Conservation (phyloP, 1,139 yeast genomes). For the Debaryomyces sp. region DNA sequence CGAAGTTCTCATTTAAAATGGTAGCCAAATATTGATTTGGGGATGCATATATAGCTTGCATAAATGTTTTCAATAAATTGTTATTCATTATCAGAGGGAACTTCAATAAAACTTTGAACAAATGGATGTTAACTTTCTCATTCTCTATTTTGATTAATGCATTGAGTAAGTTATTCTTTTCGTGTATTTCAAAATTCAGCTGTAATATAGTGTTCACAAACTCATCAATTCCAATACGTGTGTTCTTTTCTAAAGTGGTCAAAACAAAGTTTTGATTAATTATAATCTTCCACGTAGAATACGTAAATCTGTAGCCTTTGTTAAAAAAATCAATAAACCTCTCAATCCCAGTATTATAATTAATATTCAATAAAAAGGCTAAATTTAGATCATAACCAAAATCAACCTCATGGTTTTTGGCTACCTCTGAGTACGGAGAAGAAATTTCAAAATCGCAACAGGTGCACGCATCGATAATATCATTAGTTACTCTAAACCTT, state of each 20-base stretch:
- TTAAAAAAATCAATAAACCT: slow-evolving; percentile 31
- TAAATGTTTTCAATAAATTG: slow-evolving; percentile 16
- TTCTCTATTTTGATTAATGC: slow-evolving; percentile 25
- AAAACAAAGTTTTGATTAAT: slow-evolving; percentile 32
- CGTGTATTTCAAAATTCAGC: slow-evolving; percentile 20
- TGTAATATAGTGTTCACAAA: slow-evolving; percentile 30
- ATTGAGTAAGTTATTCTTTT: slow-evolving; percentile 19
- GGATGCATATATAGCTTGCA: slow-evolving; percentile 16
- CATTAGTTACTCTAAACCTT: slow-evolving; percentile 18
- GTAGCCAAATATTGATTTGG: slow-evolving; percentile 25
- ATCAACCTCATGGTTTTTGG: slow-evolving; percentile 5
- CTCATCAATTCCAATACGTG: slow-evolving; percentile 21
- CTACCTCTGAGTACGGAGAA: neutral
- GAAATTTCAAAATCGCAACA: slow-evolving; percentile 14
- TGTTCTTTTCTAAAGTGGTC: slow-evolving; percentile 20
- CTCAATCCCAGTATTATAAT: slow-evolving; percentile 30
- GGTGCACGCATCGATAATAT: slow-evolving; percentile 23
- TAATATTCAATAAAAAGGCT: slow-evolving; percentile 31
- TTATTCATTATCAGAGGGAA: slow-evolving; percentile 13
- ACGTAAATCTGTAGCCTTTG: slow-evolving; percentile 33
- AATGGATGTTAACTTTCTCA: slow-evolving; percentile 33
- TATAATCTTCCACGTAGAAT: slow-evolving; percentile 37
- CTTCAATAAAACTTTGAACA: slow-evolving; percentile 20
- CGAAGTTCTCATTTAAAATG: slow-evolving; percentile 17
- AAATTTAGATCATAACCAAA: slow-evolving; percentile 28